Evolutionary conservation across 1,139 yeast genomes (phyloP).

Genomic region (Yamadazyma kanchanaburiensis): DNA sequence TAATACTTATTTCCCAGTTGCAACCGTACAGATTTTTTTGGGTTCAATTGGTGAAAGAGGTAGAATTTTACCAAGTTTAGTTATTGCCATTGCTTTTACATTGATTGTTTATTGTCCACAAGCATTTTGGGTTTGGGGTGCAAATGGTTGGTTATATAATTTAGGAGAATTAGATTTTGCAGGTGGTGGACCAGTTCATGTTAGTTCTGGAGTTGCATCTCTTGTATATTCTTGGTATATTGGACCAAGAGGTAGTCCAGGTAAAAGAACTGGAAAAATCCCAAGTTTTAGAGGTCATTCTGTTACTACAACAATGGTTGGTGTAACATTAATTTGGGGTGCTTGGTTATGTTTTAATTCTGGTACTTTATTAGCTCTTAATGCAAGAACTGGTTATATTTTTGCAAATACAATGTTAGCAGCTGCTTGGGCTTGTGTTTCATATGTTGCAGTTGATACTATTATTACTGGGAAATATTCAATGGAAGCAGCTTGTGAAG

Average conservation of each 20-base stretch:
- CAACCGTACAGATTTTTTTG: slow-evolving; percentile 87
- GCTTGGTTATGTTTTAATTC: slow-evolving; percentile 99
- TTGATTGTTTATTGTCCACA: slow-evolving; percentile 90
- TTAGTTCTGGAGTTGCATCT: slow-evolving; percentile 90
- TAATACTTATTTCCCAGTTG: slow-evolving; percentile 88
- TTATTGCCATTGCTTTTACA: slow-evolving; percentile 85
- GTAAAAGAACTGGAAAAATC: slow-evolving; percentile 53
- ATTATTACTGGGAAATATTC: slow-evolving; percentile 68
- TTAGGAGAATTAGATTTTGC: slow-evolving; percentile 93
- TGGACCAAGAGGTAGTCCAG: slow-evolving; percentile 87
- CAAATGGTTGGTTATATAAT: slow-evolving; percentile 78
- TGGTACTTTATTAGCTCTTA: slow-evolving; percentile 90
- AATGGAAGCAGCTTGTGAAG: slow-evolving; percentile 89
- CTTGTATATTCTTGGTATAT: slow-evolving; percentile 84
- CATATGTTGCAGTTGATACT: slow-evolving; percentile 72
- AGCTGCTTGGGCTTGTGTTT: slow-evolving; percentile 90
- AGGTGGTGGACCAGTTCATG: slow-evolving; percentile 98
- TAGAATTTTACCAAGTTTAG: slow-evolving; percentile 89
- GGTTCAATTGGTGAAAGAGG: slow-evolving; percentile 98
- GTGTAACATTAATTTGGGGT: slow-evolving; percentile 91
- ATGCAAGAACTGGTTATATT: slow-evolving; percentile 90
- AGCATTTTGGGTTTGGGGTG: slow-evolving; percentile 98
- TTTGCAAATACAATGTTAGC: slow-evolving; percentile 89
- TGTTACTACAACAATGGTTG: slow-evolving; percentile 80
- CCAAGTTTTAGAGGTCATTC: slow-evolving; percentile 91